Evolutionary conservation across 106 monocot genomes (phyloP), one percentile per base, ranked within the genome.

Genomic region (Triglochin maritima): DNA sequence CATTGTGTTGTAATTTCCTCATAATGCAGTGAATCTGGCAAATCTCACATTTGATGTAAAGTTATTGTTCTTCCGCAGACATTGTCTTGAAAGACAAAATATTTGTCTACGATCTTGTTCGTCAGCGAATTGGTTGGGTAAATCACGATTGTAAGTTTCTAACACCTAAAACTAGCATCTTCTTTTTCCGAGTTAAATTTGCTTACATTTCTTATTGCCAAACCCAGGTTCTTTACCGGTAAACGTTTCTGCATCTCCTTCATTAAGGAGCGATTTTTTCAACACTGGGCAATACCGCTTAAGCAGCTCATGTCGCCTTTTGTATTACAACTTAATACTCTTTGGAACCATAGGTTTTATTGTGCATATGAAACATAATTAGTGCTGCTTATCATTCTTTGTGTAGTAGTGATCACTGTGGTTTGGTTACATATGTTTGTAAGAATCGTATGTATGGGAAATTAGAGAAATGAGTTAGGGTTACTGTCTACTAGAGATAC

Each of bases 61-160:
- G 29, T 29, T 64, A 2, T 1, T 66, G 17, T 66, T 60, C 9
- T 43, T 68, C 45, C 76, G 57, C 83, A 98, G 96, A 98, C 63
- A 73, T 98, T 67, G 86, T 98, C 69, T 80, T 98, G 55, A 98
- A 98, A 80, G 96, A 98, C 70, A 91, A 98, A 78, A 85, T 91
- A 63, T 77, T 98, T 75, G 82, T 91, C 57, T 98, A 98, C 61
- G 96, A 98, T 76, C 73, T 98, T 62, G 84, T 71, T 62, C 81
- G 82, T 62, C 83, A 88, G 68, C 83, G 88, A 4, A 74, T 91
- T 16, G 96, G 96, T 67, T 98, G 96, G 96, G 51, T 56, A 44
- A 74, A 80, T 47, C 88, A 86, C 66, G 90, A 98, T 58, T 91
- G 96, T 88, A 79, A 98, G 96, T 79, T n/a, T 50, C 2, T 9